Base-by-base conservation (phyloP, 176 grass and related monocot species). In the Musa troglodytarum region DNA sequence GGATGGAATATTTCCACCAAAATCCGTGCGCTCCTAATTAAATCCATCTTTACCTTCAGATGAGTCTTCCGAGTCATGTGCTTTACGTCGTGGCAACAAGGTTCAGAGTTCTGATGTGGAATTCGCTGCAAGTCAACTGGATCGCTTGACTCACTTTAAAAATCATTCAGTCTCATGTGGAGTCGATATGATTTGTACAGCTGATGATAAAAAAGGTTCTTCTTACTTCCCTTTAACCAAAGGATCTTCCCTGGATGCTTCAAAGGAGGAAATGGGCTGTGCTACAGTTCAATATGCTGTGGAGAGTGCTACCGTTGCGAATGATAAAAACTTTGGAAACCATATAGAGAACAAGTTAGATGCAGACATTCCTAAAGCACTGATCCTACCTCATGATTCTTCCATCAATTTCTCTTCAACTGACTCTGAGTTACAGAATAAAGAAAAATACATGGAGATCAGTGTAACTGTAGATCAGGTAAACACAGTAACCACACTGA, bases 21-120 rank as follows among this genome's bases (percentile, higher is more conserved):
- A 29, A 69, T 69, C 23, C 7, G 21, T 9, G 8, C 11, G 7
- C 61, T 63, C 8, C 4, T 63, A 25, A 10, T 23, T 63, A 12
- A 63, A 63, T 49, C 23, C 49, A 28, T 12, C 15, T 69, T 69
- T 17, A 19, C 49, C 19, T 49, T 6, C 66, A 69, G 66, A 69
- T 49, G n/a, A 20, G 19, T 69, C 66, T 69, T 34, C 11, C 15
- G 3, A 50, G 7, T 16, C 65, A 49, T 19, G 7, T 50, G 26
- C 22, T 65, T 10, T 69, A n/a, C 8, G 19, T 69, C 14, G 20
- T 49, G 34, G 66, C 15, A n/a, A 19, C 34, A 69, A 28, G 14
- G 29, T 69, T n/a, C 66, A 50, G 29, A 69, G 29, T 69, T 49
- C 66, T n/a, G 34, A 69, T 69, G 66, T 10, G 16, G 66, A 49